phyloP scores from a whole-genome alignment of 495 filamentous ascomycete genomes.

The Xylaria intraflava region DNA sequence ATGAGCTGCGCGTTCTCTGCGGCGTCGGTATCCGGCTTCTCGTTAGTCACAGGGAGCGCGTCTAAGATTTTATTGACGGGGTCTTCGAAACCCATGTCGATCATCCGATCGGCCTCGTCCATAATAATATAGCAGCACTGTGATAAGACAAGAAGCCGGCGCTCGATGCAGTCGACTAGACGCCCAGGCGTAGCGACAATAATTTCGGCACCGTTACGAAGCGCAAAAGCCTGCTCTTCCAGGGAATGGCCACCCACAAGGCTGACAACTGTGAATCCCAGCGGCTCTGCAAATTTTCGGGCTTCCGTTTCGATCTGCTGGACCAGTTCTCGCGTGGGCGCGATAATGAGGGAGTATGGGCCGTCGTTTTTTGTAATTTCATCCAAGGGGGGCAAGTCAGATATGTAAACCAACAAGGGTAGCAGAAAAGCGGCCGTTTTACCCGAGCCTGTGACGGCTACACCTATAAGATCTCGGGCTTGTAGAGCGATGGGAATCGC shows the following conservation, averaged over 20 bases:
- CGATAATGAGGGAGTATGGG: constrained; percentile 92
- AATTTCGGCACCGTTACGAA: constrained; percentile 95
- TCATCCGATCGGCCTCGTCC: constrained; percentile 99
- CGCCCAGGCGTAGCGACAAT: constrained; percentile 97
- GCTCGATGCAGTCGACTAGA: constrained; percentile 94
- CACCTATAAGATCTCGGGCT: constrained; percentile 90
- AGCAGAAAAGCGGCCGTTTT: constrained; percentile 96
- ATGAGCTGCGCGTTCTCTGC: constrained; percentile 83
- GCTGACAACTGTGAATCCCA: constrained; percentile 93
- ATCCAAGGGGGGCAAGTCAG: constrained; percentile 76
- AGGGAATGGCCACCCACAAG: constrained; percentile 95
- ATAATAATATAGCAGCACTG: constrained; percentile 97
- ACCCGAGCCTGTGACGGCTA: constrained; percentile 96
- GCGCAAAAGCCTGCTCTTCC: constrained; percentile 87
- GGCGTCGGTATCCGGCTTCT: constrained; percentile 93
- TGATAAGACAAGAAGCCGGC: constrained; percentile 80
- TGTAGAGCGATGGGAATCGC: constrained; percentile 94
- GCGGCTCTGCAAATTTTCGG: constrained; percentile 82
- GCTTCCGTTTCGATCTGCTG: constrained; percentile 97
- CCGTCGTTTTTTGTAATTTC: constrained; percentile 92
- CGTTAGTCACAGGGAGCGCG: constrained; percentile 88
- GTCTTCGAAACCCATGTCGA: constrained; percentile 96
- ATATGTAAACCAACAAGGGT: constrained; percentile 94
- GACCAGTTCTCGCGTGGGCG: constrained; percentile 95
- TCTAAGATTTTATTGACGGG: constrained; percentile 97